phyloP scores from a whole-genome alignment of 1,284 basidiomycete species.

The Inonotus obliquus region DNA sequence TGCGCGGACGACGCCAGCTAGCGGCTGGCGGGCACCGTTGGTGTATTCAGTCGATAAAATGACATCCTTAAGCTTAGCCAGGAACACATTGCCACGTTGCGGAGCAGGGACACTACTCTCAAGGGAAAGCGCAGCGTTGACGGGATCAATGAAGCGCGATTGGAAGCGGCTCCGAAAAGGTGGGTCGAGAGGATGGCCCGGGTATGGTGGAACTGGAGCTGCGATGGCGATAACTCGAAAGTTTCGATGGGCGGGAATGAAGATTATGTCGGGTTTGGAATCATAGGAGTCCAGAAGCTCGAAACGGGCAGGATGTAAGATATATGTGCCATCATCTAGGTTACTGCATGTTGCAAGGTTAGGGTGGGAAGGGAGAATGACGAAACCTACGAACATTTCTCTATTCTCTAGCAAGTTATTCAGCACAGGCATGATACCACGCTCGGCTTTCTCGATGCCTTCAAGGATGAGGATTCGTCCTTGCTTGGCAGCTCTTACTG shows the following conservation, averaged over 20 bases:
- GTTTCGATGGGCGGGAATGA: constrained; percentile 58
- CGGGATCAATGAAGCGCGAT: constrained; percentile 59
- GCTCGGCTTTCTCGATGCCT: constrained; percentile 65
- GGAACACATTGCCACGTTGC: constrained; percentile 21
- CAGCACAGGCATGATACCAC: constrained; percentile 51
- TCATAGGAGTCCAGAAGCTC: constrained; percentile 37
- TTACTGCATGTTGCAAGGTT: constrained; percentile 37
- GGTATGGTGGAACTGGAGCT: constrained; percentile 61
- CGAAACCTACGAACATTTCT: constrained; percentile 46
- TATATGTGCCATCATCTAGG: constrained; percentile 68
- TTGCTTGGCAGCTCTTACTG: constrained; percentile 60
- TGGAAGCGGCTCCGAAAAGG: constrained; percentile 68
- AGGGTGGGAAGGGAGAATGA: background rate
- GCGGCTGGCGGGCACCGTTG: constrained; percentile 46
- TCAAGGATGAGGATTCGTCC: constrained; percentile 62
- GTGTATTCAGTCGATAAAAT: constrained; percentile 59
- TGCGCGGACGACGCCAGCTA: constrained; percentile 47
- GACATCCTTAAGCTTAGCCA: constrained; percentile 43
- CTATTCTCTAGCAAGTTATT: constrained; percentile 66
- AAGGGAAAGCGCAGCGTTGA: constrained; percentile 50
- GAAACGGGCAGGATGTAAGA: constrained; percentile 57
- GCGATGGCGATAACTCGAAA: constrained; percentile 63
- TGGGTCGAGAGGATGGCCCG: constrained; percentile 61
- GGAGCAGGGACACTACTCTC: constrained; percentile 5
- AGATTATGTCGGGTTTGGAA: constrained; percentile 27